Evolutionary conservation across 1,284 basidiomycete species (phyloP), one percentile per base, ranked within the genome.

Genomic region (Xerocomus amazonicus): DNA sequence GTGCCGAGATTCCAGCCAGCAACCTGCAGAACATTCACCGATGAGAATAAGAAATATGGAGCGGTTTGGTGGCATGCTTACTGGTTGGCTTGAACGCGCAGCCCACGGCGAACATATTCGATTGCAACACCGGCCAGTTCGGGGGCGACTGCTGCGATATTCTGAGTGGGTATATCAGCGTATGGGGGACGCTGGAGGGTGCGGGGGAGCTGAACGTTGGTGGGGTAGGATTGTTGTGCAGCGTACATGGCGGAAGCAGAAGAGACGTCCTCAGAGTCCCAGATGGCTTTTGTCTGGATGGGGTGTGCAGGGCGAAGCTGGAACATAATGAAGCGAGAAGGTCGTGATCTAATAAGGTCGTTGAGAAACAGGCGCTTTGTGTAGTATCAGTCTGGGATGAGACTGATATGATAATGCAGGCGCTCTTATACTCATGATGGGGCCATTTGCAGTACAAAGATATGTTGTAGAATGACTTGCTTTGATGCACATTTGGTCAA

Each of bases 31-130:
- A 44, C 27, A 9, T 41, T 52, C 12, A 56, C 46, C 31, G 19
- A 42, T n/a, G 34, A 38, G 49, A 48, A 40, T 4, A 26, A 28
- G 27, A n/a, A 14, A 4, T 16, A 7, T 40, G 29, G 34, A 10
- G 47, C 40, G 47, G 47, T 27, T 41, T 41, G 45, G 38, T 27
- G 45, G 35, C 41, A n/a, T 37, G 73, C 78, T 59, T 61, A 83
- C 77, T 76, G 68, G 38, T 72, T 70, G 31, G 76, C 74, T 49
- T 77, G 74, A n/a, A 74, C 62, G 9, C 72, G 68, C 35, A 84
- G 72, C 39, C 75, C 71, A 48, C 74, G 70, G 45, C 80, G 74
- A 52, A 84, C 76, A 59, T 84, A 84, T 58, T 83, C 81, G 35
- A 74, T 66, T 13, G 83, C 80, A 9, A 83, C 78, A 51, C 70